A percentile compares a stretch with the other conserved stretches of the same genome.
phyloP scores from a whole-genome alignment of 2,329 filamentous ascomycete genomes.

The Drechslerella dactyloides region DNA sequence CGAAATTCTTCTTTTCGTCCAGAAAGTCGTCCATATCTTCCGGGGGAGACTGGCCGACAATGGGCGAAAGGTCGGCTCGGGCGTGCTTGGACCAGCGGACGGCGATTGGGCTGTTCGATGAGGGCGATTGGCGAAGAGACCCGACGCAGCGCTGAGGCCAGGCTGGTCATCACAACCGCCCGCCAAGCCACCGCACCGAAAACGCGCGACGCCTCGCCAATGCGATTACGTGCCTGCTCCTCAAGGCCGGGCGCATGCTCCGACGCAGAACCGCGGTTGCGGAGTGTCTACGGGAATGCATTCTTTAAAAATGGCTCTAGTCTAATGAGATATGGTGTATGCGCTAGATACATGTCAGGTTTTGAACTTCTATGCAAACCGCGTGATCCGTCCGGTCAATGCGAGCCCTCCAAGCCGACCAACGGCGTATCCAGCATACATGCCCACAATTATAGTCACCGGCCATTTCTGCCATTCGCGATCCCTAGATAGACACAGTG shows the following conservation, averaged over 20 bases:
- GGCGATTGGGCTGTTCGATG: neutral
- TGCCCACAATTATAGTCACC: conserved; percentile 82
- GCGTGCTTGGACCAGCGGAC: neutral
- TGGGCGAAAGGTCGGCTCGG: conserved; percentile 10
- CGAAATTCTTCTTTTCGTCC: conserved; percentile 57
- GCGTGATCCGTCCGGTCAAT: conserved; percentile 58
- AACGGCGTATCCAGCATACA: conserved; percentile 77
- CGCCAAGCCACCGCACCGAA: conserved; percentile 27
- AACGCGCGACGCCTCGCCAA: neutral
- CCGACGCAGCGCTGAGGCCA: conserved; percentile 33
- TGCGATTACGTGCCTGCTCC: neutral
- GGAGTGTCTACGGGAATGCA: too few species aligned
- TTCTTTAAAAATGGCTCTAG: too few species aligned
- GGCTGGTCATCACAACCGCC: conserved; percentile 37
- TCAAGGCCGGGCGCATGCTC: neutral
- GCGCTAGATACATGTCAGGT: neutral
- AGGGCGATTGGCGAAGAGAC: neutral
- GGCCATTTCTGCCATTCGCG: conserved; percentile 99
- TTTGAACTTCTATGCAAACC: conserved; percentile 24
- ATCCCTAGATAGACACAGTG: conserved; percentile 64
- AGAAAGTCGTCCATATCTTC: conserved; percentile 50
- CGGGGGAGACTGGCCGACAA: conserved; percentile 12
- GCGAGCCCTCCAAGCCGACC: conserved; percentile 69
- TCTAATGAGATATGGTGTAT: neutral
- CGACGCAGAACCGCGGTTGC: too few species aligned